phyloP scores from a whole-genome alignment of 768 basidiomycete species.

The Clitopilus hobsonii region DNA sequence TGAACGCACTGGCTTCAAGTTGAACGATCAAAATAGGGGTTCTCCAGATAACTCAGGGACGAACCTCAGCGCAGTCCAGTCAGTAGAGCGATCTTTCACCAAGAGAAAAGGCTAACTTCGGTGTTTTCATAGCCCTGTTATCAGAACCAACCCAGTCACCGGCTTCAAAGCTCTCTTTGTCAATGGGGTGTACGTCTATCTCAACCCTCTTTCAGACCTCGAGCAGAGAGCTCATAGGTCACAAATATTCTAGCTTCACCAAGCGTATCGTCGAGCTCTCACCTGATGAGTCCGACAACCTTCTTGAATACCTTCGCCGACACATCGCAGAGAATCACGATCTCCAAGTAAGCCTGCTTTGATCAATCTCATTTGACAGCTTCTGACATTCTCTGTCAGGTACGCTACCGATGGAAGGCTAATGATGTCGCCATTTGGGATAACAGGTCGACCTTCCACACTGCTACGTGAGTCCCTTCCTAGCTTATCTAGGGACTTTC shows the following conservation, averaged over 20 bases:
- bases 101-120: too few relatives aligned
- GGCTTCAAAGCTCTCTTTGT: constrained; percentile 56
- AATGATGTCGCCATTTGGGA: constrained; percentile 62
- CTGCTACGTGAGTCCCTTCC: constrained; percentile 31
- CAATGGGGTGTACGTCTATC: constrained; percentile 36
- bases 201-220: background rate
- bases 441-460: constrained; percentile 49
- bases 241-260: constrained; percentile 38
- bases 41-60: constrained; percentile 48
- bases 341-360: constrained; percentile 29
- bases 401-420: constrained; percentile 45
- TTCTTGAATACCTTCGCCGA: constrained; percentile 43
- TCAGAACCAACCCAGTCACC: constrained; percentile 55
- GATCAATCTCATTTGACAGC: background rate
- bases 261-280: constrained; percentile 48
- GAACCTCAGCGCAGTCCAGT: constrained; percentile 48
- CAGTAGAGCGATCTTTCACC: too few relatives aligned
- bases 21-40: constrained; percentile 38
- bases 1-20: constrained; percentile 17
- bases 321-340: constrained; percentile 58
- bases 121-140: constrained; percentile 38
- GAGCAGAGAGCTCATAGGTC: background rate
- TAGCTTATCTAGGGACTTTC: background rate
- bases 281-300: constrained; percentile 46
- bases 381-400: constrained; percentile 16